These are phyloP conservation scores for Hansenula sp. DNA, from an alignment of 1,139 yeast species.

Conservation along the genomic window DNA sequence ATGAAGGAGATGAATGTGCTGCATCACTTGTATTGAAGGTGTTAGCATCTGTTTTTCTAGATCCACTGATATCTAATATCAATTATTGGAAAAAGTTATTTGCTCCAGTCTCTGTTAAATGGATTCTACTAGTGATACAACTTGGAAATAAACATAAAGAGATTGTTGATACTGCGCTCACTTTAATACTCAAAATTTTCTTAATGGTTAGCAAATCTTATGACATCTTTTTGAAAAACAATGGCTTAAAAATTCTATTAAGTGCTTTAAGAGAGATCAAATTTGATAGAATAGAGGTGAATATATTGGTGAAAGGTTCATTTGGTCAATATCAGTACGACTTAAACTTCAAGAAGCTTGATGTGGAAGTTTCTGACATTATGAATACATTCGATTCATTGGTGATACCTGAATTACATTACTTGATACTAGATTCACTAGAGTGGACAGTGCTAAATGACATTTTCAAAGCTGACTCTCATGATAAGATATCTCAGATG, in stretches of 20 bases:
- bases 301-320: constrained; percentile 40
- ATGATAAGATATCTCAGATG: constrained; percentile 16
- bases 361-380: constrained; percentile 7
- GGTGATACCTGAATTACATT: constrained; percentile 26
- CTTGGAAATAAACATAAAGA: constrained; percentile 28
- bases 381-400: constrained; percentile 5
- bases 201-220: constrained; percentile 44
- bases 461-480: constrained; percentile 20
- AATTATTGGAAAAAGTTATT: constrained; percentile 38
- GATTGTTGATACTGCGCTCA: constrained; percentile 43
- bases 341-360: constrained; percentile 16
- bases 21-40: constrained; percentile 14
- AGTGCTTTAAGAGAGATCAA: constrained; percentile 33
- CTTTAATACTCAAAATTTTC: constrained; percentile 46
- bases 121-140: constrained; percentile 56
- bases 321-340: constrained; percentile 24
- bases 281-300: constrained; percentile 36
- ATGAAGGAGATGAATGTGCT: constrained; percentile 18
- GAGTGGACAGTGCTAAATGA: constrained; percentile 33
- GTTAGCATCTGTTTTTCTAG: constrained; percentile 15
- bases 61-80: constrained; percentile 18
- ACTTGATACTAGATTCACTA: constrained; percentile 24
- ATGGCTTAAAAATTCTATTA: constrained; percentile 53
- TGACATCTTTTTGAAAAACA: constrained; percentile 44
- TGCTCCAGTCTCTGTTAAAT: constrained; percentile 57